Evolutionary conservation across 352 stramenopile genomes (phyloP), one percentile per base, ranked within the genome.

Genomic region (Phytopythium cucurbitacearum): DNA sequence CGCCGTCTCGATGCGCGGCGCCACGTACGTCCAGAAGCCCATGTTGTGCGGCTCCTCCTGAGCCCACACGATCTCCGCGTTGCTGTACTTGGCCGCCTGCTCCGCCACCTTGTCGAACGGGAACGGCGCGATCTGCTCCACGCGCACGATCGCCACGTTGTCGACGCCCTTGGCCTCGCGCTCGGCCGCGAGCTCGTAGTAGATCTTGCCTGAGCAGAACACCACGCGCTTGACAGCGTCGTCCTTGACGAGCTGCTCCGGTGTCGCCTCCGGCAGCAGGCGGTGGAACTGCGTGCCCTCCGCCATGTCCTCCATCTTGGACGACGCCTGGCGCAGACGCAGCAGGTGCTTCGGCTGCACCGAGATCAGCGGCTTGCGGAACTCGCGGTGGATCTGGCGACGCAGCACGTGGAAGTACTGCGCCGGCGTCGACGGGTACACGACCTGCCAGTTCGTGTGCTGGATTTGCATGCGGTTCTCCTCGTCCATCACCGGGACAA

Each of bases 81-180:
- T 98, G 48, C 71, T 58, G 73, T 98, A 99, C 39, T 76, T 77
- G 28, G 70, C 71, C 44, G 67, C 76, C 58, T 96, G 85, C 50
- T 94, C 73, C 11, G 95, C 95, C 51, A 98, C 87, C 53, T 93
- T 87, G 68, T 99, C 96, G 69, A 98, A 99, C 51, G 97, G 89
- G 75, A 99, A 99, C 13, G 97, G 97, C 46, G 96, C 91, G 61
- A 99, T 95, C 72, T 99, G 96, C 76, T 99, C 97, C 33, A 99
- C 72, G 48, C 96, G 86, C 59, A 97, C 76, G 61, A 99, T 87
- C 32, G 86, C 88, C 47, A 97, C 75, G 52, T 96, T 68, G 52
- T 88, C 75, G 16, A 91, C 84, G 41, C 88, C 75, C 69, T 65
- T 67, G 53, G 93, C 91, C 53, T 97, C 83, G 45, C 96, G 80